Evolutionary conservation across 352 stramenopile species (phyloP).

Genomic region (Chrysophaeum taylorii): DNA sequence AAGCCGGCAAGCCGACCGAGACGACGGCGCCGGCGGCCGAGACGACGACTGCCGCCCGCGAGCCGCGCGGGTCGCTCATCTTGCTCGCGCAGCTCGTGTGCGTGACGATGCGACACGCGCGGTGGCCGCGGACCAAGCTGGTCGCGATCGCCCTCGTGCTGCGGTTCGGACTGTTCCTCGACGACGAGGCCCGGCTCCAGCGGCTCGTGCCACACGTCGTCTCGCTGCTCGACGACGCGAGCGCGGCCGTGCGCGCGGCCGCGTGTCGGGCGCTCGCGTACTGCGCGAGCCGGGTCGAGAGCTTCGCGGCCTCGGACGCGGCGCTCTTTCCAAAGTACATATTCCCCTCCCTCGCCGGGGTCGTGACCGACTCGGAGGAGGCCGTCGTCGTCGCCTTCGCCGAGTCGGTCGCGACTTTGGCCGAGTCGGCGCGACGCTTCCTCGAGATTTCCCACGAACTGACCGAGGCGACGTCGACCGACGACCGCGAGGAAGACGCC

Average conservation of each 20-base stretch:
- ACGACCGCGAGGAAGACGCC: conserved; percentile 29
- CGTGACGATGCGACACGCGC: conserved; percentile 42
- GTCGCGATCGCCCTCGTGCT: conserved; percentile 79
- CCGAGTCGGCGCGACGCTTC: conserved; percentile 79
- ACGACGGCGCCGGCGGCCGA: background rate
- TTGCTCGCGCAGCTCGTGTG: conserved; percentile 45
- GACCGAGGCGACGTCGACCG: conserved; percentile 42
- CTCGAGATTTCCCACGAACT: conserved; percentile 69
- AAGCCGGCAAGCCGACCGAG: background rate
- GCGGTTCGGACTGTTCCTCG: conserved; percentile 68
- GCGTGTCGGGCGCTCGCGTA: conserved; percentile 74
- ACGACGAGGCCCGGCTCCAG: conserved; percentile 84
- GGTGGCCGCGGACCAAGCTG: conserved; percentile 45
- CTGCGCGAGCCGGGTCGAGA: conserved; percentile 72
- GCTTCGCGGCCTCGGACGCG: conserved; percentile 81
- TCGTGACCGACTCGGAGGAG: conserved; percentile 75
- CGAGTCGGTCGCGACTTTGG: conserved; percentile 75
- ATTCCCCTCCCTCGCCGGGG: conserved; percentile 71
- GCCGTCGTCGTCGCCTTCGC: conserved; percentile 87
- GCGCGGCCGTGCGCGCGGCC: conserved; percentile 66
- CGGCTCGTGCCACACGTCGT: conserved; percentile 81
- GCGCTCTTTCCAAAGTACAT: conserved; percentile 94
- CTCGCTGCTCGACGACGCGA: conserved; percentile 77
- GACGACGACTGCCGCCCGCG: background rate
- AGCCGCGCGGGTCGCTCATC: conserved; percentile 15